A percentile compares a stretch with the other conserved stretches of the same genome.
These are phyloP conservation scores for Claviceps sp. DNA, from an alignment of 2,329 filamentous ascomycete species.

Conservation along the genomic window DNA sequence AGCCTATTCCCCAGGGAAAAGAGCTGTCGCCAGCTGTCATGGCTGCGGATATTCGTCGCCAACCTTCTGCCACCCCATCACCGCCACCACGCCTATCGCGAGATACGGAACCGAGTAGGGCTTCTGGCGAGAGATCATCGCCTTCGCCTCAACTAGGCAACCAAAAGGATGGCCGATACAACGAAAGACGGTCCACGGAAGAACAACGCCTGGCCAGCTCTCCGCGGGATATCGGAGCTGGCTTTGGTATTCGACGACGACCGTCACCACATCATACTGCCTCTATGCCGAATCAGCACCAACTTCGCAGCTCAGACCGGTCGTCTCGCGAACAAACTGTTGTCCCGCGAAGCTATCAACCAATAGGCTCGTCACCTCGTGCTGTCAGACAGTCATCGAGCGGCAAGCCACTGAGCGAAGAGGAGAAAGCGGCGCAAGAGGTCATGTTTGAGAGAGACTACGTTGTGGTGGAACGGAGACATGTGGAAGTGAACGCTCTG, in stretches of 20 bases:
- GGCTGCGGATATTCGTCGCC: conserved; percentile 19
- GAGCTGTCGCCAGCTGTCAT: conserved; percentile 15
- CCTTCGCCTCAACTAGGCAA: conserved; percentile 31
- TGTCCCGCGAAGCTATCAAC: conserved; percentile 20
- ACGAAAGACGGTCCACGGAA: conserved; percentile 16
- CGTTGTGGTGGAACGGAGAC: conserved; percentile 86
- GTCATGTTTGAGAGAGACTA: conserved; percentile 88
- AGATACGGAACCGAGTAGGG: conserved; percentile 20
- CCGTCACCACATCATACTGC: conserved; percentile 31
- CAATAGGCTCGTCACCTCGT: conserved; percentile 1
- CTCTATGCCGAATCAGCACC: conserved; percentile 34
- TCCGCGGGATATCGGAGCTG: conserved; percentile 28
- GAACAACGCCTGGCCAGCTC: conserved; percentile 25
- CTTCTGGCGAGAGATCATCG: conserved; percentile 28
- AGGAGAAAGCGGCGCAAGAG: conserved; percentile 67
- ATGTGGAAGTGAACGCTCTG: conserved; percentile 93
- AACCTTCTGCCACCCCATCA: conserved; percentile 19
- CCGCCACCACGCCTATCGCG: conserved; percentile 10
- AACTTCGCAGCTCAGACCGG: conserved; percentile 19
- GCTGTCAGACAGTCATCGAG: conserved; percentile 12
- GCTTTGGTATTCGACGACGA: conserved; percentile 39
- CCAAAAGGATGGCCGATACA: conserved; percentile 25
- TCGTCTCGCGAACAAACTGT: conserved; percentile 16
- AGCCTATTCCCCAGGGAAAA: conserved; percentile 19
- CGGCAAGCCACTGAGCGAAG: conserved; percentile 35